A percentile compares a stretch with the other conserved stretches of the same genome.
Conservation (phyloP, 176 grass and related monocot species). For the Cenchrus americanus region DNA sequence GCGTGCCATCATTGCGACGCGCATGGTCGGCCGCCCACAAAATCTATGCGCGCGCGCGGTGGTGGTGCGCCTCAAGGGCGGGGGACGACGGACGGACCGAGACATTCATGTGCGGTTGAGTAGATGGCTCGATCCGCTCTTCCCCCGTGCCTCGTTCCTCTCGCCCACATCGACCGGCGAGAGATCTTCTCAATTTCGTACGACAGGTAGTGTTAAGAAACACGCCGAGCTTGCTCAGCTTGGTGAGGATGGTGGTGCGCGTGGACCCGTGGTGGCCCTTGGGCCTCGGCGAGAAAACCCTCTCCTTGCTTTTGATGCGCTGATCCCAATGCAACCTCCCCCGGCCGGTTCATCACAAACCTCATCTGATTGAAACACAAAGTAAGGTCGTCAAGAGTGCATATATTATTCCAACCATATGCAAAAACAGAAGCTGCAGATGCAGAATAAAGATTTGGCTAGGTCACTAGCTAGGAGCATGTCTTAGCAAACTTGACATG, state of each 20-base stretch:
- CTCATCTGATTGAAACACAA: conserved; percentile 1
- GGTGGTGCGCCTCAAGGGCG: conserved; percentile 27
- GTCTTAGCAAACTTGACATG: conserved; percentile 29
- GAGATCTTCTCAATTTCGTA: conserved; percentile 10
- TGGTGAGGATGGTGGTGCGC: not conserved
- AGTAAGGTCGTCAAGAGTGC: not conserved
- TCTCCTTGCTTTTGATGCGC: conserved; percentile 5
- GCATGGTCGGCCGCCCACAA: conserved; percentile 41
- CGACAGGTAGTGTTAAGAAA: not conserved
- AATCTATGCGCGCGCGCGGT: not conserved
- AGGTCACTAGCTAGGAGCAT: not conserved
- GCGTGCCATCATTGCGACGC: conserved; percentile 41
- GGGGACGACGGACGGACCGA: conserved; percentile 28
- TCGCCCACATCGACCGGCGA: conserved; percentile 15
- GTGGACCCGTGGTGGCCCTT: not conserved
- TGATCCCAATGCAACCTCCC: not conserved
- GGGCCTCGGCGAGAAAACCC: not conserved
- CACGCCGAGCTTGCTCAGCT: too few species aligned
- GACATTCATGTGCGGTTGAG: conserved; percentile 62
- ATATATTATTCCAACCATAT: conserved; percentile 13
- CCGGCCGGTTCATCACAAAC: not conserved
- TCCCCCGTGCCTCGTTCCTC: conserved; percentile 9
- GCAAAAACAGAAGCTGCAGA: not conserved
- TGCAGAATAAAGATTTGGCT: not conserved
- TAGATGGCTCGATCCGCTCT: conserved; percentile 32